Percentiles rank a stretch among this genome's conserved stretches.
phyloP scores from a whole-genome alignment of 2,329 filamentous ascomycete species.

The Calonectria leucothoes region DNA sequence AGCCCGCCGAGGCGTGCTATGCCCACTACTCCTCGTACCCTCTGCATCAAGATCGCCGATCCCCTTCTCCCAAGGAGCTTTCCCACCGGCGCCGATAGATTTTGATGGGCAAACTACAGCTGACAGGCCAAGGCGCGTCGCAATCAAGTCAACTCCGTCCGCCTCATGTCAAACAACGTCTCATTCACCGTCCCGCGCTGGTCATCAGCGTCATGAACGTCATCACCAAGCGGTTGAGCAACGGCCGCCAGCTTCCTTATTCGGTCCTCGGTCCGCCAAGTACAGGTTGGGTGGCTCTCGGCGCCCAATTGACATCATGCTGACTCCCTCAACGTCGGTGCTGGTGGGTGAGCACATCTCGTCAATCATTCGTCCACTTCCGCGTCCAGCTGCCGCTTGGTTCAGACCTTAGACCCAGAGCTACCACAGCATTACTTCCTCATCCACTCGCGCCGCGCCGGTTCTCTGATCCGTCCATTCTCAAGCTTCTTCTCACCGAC shows the following conservation, averaged over 20 bases:
- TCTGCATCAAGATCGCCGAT: slow-evolving; percentile 36
- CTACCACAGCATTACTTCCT: slow-evolving; percentile 10
- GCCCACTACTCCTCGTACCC: slow-evolving; percentile 27
- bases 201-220: slow-evolving; percentile 23
- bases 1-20: slow-evolving; percentile 11
- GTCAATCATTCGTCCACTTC: slow-evolving; percentile 20
- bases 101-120: slow-evolving; percentile 24
- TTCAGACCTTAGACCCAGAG: background rate
- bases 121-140: slow-evolving; percentile 13
- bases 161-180: slow-evolving; percentile 10
- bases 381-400: slow-evolving; percentile 12
- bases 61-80: slow-evolving; percentile 13
- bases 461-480: background rate
- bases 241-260: slow-evolving; percentile 31
- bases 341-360: slow-evolving; percentile 5
- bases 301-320: slow-evolving; percentile 40
- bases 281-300: slow-evolving; percentile 26
- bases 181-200: slow-evolving; percentile 13
- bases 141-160: slow-evolving; percentile 18
- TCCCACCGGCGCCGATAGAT: background rate
- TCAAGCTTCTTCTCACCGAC: slow-evolving; percentile 27
- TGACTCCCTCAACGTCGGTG: slow-evolving; percentile 24
- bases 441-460: background rate
- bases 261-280: slow-evolving; percentile 32
- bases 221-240: slow-evolving; percentile 8